Evolutionary conservation across 179 eudicot genomes (phyloP).

Genomic region (Beta macrorhiza): DNA sequence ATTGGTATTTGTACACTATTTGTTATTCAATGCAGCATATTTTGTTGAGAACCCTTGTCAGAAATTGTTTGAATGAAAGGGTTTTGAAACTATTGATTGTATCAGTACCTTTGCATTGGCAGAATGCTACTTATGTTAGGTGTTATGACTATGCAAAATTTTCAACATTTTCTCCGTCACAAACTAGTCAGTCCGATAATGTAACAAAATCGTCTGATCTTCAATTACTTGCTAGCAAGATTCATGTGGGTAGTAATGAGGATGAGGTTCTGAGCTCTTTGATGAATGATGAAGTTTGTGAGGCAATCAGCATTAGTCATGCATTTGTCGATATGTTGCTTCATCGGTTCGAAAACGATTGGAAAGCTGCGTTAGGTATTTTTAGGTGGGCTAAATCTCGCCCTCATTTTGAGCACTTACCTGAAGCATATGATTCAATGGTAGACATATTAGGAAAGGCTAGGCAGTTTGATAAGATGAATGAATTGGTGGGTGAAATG

Average conservation of each 20-base stretch:
- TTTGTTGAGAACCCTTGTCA: slow-evolving; percentile 18
- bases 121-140: slow-evolving; percentile 12
- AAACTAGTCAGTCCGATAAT: slow-evolving; percentile 13
- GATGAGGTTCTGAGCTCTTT: slow-evolving; percentile 50
- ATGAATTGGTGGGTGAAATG: slow-evolving; percentile 62
- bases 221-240: slow-evolving; percentile 38
- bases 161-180: slow-evolving; percentile 10
- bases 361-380: slow-evolving; percentile 74
- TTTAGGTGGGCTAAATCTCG: slow-evolving; percentile 69
- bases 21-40: slow-evolving; percentile 21
- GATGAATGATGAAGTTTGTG: slow-evolving; percentile 45
- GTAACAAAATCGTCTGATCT: slow-evolving; percentile 32
- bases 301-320: slow-evolving; percentile 38
- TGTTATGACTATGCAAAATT: slow-evolving; percentile 15
- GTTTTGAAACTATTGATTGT: slow-evolving; percentile 14
- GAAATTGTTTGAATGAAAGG: slow-evolving; percentile 24
- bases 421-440: slow-evolving; percentile 61
- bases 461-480: slow-evolving; percentile 74
- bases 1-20: not conserved
- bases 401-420: slow-evolving; percentile 44
- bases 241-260: slow-evolving; percentile 38
- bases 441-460: slow-evolving; percentile 86
- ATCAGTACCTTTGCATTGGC: slow-evolving; percentile 10
- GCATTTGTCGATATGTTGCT: slow-evolving; percentile 49
- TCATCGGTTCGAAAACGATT: slow-evolving; percentile 66